A percentile compares a stretch with the other conserved stretches of the same genome.
phyloP scores from a whole-genome alignment of 1,139 yeast genomes.

The Diutina siamensis region DNA sequence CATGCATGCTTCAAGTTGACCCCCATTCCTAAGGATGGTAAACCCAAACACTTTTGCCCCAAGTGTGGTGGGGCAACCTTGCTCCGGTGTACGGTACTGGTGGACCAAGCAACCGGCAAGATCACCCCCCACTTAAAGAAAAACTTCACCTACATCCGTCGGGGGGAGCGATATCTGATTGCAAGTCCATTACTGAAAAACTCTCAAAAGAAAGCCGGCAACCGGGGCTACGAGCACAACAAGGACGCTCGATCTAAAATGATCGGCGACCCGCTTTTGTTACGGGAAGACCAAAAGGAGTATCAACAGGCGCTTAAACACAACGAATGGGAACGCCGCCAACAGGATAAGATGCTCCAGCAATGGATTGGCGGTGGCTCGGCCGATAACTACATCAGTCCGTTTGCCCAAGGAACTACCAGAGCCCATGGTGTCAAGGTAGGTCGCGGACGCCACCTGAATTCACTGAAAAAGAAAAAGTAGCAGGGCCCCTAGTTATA shows the following conservation, averaged over 20 bases:
- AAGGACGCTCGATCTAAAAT: slow-evolving; percentile 46
- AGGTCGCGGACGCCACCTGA: slow-evolving; percentile 74
- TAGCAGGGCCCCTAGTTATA: too few relatives aligned
- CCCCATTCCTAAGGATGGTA: slow-evolving; percentile 67
- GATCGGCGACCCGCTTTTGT: slow-evolving; percentile 40
- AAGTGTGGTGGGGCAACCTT: slow-evolving; percentile 90
- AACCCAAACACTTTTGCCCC: slow-evolving; percentile 85
- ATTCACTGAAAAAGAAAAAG: slow-evolving; percentile 34
- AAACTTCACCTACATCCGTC: slow-evolving; percentile 86
- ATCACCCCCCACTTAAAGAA: slow-evolving; percentile 84
- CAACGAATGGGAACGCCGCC: slow-evolving; percentile 78
- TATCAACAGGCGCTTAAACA: slow-evolving; percentile 79
- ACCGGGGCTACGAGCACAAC: slow-evolving; percentile 62
- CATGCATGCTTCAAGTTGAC: slow-evolving; percentile 88
- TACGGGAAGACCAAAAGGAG: slow-evolving; percentile 91
- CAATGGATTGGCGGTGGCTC: slow-evolving; percentile 94
- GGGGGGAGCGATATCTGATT: slow-evolving; percentile 74
- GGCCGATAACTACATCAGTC: slow-evolving; percentile 85
- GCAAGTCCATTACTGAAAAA: slow-evolving; percentile 64
- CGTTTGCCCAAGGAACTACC: slow-evolving; percentile 57
- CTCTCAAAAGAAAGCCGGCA: slow-evolving; percentile 50
- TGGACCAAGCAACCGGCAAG: slow-evolving; percentile 68
- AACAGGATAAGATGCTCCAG: slow-evolving; percentile 72
- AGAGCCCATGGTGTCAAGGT: slow-evolving; percentile 64
- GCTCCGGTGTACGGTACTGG: slow-evolving; percentile 81